These are phyloP conservation scores for Alternaria viburni DNA, from an alignment of 2,329 filamentous ascomycete species.

Conservation along the genomic window DNA sequence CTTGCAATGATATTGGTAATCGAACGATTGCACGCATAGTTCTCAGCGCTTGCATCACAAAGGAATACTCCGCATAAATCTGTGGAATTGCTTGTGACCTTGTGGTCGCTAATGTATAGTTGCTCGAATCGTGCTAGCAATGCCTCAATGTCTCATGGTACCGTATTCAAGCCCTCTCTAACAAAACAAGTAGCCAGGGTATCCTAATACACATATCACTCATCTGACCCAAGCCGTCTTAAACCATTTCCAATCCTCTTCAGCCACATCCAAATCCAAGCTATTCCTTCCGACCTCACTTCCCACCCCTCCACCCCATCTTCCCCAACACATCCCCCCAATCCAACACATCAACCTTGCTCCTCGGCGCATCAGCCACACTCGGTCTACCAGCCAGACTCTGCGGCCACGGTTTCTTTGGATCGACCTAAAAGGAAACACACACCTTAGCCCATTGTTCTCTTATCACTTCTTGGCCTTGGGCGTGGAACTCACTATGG, in stretches of 20 bases:
- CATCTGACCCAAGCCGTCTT: not conserved
- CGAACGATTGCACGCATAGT: not conserved
- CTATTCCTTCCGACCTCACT: not conserved
- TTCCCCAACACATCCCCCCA: constrained; percentile 23
- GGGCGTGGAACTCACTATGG: constrained; percentile 23
- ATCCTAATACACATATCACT: not conserved
- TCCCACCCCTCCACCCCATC: not conserved
- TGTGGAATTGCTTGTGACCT: not conserved
- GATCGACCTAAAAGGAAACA: constrained; percentile 17
- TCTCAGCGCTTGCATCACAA: not conserved
- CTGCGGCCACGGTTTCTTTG: constrained; percentile 18
- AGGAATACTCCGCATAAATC: not conserved
- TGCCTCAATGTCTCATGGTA: not conserved
- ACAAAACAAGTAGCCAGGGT: not conserved
- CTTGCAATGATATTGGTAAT: not conserved
- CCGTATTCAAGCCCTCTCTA: not conserved
- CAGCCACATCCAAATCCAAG: not conserved
- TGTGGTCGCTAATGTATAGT: not conserved
- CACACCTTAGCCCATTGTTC: constrained; percentile 12
- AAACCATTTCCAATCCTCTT: not conserved
- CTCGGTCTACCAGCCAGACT: constrained; percentile 21
- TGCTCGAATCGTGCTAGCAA: not conserved
- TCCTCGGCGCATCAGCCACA: constrained; percentile 15
- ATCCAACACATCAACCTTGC: constrained; percentile 23
- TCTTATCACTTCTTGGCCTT: not conserved